Conservation (phyloP, 805 yeast genomes). For the Brettanomyces sp. region DNA sequence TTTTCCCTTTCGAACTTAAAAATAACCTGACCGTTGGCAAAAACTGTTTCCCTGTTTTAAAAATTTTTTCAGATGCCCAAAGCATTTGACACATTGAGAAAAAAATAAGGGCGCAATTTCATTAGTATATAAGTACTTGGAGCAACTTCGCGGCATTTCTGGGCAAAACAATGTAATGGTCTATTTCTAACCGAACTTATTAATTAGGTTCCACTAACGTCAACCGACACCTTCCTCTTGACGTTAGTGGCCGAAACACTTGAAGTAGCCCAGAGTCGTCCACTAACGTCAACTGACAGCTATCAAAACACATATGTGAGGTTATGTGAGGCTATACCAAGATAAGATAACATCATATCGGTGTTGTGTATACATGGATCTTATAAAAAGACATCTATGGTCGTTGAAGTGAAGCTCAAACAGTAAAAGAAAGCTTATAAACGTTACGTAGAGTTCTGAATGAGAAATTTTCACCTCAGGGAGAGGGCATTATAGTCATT, state of each 20-base stretch:
- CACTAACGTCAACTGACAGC: conserved; percentile 2
- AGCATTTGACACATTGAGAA: no score
- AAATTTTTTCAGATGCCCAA: no score
- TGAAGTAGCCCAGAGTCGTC: neutral
- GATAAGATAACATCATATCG: conserved; percentile 1
- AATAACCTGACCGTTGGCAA: no score
- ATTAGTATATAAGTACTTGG: no score
- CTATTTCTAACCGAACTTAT: no score
- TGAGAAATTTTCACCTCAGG: no score
- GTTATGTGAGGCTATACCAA: neutral
- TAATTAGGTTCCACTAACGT: conserved; percentile 2
- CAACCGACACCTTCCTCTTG: conserved; percentile 3
- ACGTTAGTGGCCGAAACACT: conserved; percentile 2
- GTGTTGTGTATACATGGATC: neutral
- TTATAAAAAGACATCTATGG: neutral
- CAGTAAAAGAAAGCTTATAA: neutral
- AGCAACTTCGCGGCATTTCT: no score
- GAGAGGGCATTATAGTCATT: neutral
- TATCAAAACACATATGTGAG: neutral
- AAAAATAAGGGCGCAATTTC: no score
- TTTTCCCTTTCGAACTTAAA: no score
- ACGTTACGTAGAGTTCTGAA: neutral
- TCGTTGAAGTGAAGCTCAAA: neutral
- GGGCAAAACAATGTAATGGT: no score
- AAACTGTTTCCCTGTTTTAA: no score